Evolutionary conservation across 148 eudicot genomes (phyloP), one percentile per base, ranked within the genome.

Genomic region (Chenopodium suecicum): DNA sequence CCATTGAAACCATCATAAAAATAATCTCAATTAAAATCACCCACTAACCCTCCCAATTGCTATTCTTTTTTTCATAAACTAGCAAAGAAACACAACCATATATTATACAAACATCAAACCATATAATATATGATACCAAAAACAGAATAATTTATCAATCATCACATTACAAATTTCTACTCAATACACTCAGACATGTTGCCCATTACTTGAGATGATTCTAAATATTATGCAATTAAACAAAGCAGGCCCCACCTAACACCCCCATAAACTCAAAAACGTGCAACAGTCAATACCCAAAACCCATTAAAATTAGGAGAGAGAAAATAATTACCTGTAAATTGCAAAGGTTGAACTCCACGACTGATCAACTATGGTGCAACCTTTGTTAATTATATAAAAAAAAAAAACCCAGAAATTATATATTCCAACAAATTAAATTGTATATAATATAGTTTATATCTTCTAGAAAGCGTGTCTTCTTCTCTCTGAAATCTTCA

Each of bases 281-380:
- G 89, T 85, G 89, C 86, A 85, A 74, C 70, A 80, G 75, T 85
- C 84, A 46, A 79, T 77, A 34, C 86, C 78, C 67, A 80, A 17
- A 32, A 74, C 41, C 20, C 52, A 73, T 48, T 34, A 69, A 27
- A 31, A 7, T 9, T 32, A 75, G 12, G 54, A 52, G 44, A 44
- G n/a, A 80, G 74, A 74, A 27, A 63, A 82, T 80, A 70, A 81
- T 82, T 17, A 81, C 72, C 73, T 69, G 47, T 74, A 84, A 82
- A 82, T 79, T 76, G 32, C 52, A 72, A 62, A 56, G 41, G 83
- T 77, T 80, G 86, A 87, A 37, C 87, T 80, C 89, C 87, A 87
- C 85, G 44, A 41, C 44, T 41, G 44, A 41, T 41, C 44, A 72
- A 85, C 86, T 82, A 22, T 50, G 77, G 37, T 25, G 63, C 25